Evolutionary conservation across 208 protist genomes (phyloP), one percentile per base, ranked within the genome.

Genomic region (Herpetomonas tarakana): DNA sequence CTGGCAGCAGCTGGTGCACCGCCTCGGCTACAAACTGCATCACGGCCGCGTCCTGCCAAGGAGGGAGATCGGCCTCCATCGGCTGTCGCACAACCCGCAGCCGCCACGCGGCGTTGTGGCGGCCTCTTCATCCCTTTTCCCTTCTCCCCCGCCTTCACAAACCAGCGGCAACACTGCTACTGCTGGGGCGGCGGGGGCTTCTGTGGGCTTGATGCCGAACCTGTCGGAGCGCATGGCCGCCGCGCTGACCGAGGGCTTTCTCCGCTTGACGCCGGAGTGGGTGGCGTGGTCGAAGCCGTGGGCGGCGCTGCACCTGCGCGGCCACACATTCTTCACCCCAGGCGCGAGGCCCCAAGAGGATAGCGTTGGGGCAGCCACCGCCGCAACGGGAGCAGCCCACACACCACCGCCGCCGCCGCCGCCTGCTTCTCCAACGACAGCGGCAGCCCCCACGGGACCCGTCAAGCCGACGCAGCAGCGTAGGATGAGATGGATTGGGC

Each of bases 251-350:
- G 54, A 62, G 2, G 83, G 83, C 9, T 93, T 78, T 61, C 64
- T 83, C 50, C 69, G 69, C 4, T 54, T 93, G 51, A 88, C 75
- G 27, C 86, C 86, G 24, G 59, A 65, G 62, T 93, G 86, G 86
- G 81, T 91, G 16, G 80, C 83, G 26, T 93, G 86, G 86, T 83
- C 83, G 44, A 71, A 67, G 58, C 86, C 86, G 53, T 93, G 86
- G 86, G 83, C 76, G 11, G 74, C 83, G 26, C 55, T 72, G 25
- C 73, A 83, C 53, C n/a, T 71, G 30, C 66, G 68, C 21, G 68
- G 74, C 1, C 61, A 68, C 60, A 67, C 68, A 14, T 53, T 58
- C 1, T 60, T 78, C 21, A 62, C 54, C 4, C 41, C 54, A 29
- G 31, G 18, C 22, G 14, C 47, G 22, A 41, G 31, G 31, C 38